Evolutionary conservation across 208 protist species (phyloP), one percentile per base, ranked within the genome.

Genomic region (Plasmodiophora brassicae): DNA sequence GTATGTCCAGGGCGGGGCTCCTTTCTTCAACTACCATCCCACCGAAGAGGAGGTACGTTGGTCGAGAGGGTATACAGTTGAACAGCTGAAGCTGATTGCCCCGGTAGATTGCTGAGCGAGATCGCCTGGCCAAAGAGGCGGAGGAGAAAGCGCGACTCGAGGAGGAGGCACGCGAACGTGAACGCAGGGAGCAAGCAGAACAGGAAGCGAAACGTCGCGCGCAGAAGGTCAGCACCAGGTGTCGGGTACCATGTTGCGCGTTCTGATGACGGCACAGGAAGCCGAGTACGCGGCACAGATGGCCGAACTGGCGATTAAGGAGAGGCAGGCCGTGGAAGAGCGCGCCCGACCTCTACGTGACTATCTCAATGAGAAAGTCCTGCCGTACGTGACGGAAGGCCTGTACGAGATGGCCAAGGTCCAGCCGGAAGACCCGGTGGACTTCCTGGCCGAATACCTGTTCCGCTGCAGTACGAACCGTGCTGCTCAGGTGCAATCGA

Each of bases 401-500:
- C 65, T 78, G 14, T 5, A 38, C 65, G 65, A 86, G 32, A 60
- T 86, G 36, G 43, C 45, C 46, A 65, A 71, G 20, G 14, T 86
- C 45, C 84, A 71, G 20, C 84, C 84, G 10, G 84, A 86, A 28
- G 84, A 86, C 45, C 84, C 84, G 28, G 45, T 86, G 10, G 84
- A 86, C n/a, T 86, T 53, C 32, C 32, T 86, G 84, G 84, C 84
- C 45, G 84, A 86, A 86, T 86, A 65, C 84, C 84, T 86, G 43
- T 86, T 86, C 84, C 5, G n/a, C 28, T 65, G 14, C 65, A 78
- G 65, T 32, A 32, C 65, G 14, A 38, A 5, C n/a, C n/a, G n/a
- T n/a, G n/a, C n/a, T n/a, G n/a, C n/a, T n/a, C n/a, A n/a, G n/a
- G n/a, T n/a, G n/a, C n/a, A n/a, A n/a, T n/a, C n/a, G n/a, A n/a